Conservation (phyloP, 148 eudicot species). For the Camellia sinensis region DNA sequence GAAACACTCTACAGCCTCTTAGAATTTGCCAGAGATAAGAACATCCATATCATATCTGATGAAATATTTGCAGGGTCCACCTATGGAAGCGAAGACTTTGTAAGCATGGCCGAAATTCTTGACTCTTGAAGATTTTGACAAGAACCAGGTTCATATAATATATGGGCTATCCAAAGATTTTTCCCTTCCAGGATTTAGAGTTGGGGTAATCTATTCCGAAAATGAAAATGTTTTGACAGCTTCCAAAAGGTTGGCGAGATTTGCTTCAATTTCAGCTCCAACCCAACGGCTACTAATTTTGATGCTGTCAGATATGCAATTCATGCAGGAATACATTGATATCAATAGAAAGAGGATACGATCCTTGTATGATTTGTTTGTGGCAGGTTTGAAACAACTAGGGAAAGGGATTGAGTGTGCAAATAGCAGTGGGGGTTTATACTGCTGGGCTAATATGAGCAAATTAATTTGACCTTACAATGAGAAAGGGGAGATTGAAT, state of each 20-base stretch:
- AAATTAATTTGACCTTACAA: slow-evolving; percentile 51
- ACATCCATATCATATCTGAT: slow-evolving; percentile 78
- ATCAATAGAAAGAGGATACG: slow-evolving; percentile 53
- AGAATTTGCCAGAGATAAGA: slow-evolving; percentile 77
- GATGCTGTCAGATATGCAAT: slow-evolving; percentile 65
- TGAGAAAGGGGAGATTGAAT: slow-evolving; percentile 85
- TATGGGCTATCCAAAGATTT: slow-evolving; percentile 79
- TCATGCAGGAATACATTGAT: slow-evolving; percentile 44
- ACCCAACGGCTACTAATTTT: slow-evolving; percentile 63
- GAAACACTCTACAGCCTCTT: slow-evolving; percentile 53
- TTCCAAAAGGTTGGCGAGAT: slow-evolving; percentile 61
- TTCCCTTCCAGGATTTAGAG: slow-evolving; percentile 64
- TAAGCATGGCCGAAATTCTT: slow-evolving; percentile 74
- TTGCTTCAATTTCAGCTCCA: slow-evolving; percentile 74
- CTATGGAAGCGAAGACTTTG: slow-evolving; percentile 55
- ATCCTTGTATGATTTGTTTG: slow-evolving; percentile 54
- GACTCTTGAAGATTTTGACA: slow-evolving; percentile 61
- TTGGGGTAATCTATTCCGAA: slow-evolving; percentile 65
- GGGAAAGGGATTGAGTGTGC: slow-evolving; percentile 71
- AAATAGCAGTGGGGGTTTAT: slow-evolving; percentile 76
- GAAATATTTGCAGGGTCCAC: slow-evolving; percentile 75
- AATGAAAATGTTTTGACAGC: slow-evolving; percentile 67
- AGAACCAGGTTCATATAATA: slow-evolving; percentile 67
- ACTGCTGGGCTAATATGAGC: slow-evolving; percentile 88
- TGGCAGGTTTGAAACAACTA: slow-evolving; percentile 54